Evolutionary conservation across 352 stramenopile species (phyloP).

Genomic region (Globisporangium cylindrosporum): DNA sequence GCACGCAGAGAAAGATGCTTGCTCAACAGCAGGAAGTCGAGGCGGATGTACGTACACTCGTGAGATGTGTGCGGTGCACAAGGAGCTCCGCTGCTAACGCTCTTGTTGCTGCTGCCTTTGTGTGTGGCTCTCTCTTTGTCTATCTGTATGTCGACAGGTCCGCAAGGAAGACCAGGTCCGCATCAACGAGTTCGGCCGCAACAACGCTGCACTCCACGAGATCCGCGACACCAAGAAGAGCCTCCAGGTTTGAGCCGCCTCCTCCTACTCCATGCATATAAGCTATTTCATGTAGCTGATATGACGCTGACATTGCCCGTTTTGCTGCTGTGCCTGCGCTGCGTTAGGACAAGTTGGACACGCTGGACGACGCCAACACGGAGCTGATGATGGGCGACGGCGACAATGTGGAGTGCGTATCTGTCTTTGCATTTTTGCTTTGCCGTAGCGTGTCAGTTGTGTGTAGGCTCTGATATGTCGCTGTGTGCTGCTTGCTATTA

Average conservation of each 20-base stretch:
- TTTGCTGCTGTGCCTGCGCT: not conserved
- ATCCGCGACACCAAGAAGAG: conserved; percentile 88
- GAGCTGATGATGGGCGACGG: conserved; percentile 97
- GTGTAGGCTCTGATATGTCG: not conserved
- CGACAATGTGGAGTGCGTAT: conserved; percentile 71
- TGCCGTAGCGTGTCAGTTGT: not conserved
- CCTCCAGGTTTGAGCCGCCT: conserved; percentile 67
- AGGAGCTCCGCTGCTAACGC: too few species aligned
- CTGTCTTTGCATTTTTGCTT: not conserved
- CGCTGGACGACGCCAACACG: conserved; percentile 95
- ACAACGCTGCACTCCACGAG: conserved; percentile 94
- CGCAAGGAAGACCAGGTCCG: conserved; percentile 94
- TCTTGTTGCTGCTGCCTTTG: not conserved
- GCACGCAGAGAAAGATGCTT: conserved; percentile 40
- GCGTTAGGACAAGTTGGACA: conserved; percentile 92
- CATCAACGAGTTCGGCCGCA: conserved; percentile 98
- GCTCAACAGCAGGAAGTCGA: conserved; percentile 82
- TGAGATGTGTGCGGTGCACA: too few species aligned
- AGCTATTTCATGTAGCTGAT: not conserved
- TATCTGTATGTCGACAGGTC: conserved; percentile 62
- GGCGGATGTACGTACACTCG: conserved; percentile 52
- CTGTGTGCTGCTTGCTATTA: not conserved
- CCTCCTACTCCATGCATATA: too few species aligned
- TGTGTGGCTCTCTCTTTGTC: not conserved
- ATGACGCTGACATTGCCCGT: not conserved